Evolutionary conservation across 129 eudicot genomes (phyloP), one percentile per base, ranked within the genome.

Genomic region (Oenanthe sinensis): DNA sequence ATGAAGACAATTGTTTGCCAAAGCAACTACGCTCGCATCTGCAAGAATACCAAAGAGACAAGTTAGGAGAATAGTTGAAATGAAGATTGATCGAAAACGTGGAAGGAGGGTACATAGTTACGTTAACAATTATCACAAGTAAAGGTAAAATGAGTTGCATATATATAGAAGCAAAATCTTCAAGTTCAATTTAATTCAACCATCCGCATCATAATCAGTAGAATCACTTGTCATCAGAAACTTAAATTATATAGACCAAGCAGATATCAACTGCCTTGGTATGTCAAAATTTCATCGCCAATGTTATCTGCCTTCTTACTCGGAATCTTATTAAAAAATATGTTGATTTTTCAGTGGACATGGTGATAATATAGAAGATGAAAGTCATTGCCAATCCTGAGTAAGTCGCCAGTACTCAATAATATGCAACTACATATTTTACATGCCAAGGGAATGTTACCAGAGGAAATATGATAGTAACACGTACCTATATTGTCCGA

Each of bases 1-100:
- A 73, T 85, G 97, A 47, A 75, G 91, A 85, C 98, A 93, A 65
- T 91, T 85, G 87, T 84, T 93, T 79, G 98, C 98, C 72, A 93
- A 72, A 22, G 98, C 98, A 76, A 93, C 82, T 71, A 93, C 90
- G 54, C 98, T 91, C 75, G 90, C 97, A 83, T 93, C 98, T 93
- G 91, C 88, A 87, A 70, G 8, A 36, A 55, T 16, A 26, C 22
- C 47, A 54, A n/a, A 37, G 24, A 30, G 40, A 78, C 14, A 79
- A 8, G 36, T 10, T 43, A 4, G 30, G 58, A 44, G 13, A 46
- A n/a, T 17, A 50, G 46, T 42, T 19, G 4, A n/a, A 68, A 69
- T 30, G 37, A 52, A 70, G 68, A n/a, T 60, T 20, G 14, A 22
- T 22, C 15, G 24, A 60, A 15, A 33, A 60, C 9, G 36, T 24